Evolutionary conservation across 2,329 filamentous ascomycete genomes (phyloP), one percentile per base, ranked within the genome.

Genomic region (Ceratocystis diversiconidia): DNA sequence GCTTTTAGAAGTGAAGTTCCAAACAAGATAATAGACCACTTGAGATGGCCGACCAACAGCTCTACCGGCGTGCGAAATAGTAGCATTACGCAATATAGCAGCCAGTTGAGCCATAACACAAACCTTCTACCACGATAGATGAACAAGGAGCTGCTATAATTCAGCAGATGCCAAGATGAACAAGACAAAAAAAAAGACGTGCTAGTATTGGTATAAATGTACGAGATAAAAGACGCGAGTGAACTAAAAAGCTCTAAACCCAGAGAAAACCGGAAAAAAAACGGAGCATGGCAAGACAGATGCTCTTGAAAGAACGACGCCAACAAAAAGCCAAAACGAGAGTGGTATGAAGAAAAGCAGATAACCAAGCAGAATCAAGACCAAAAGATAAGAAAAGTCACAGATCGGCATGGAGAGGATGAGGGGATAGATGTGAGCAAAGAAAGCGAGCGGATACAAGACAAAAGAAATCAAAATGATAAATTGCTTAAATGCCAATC

Each of bases 131-230:
- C 2, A 50, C 61, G 8, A 19, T 10, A 50, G 8, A 15, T 4
- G 17, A 41, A 15, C 12, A 41, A 41, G 36, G 10, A 15, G 10
- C 36, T 41, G 36, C 8, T 41, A 41, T 41, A 4, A 15, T 41
- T 41, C 10, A 41, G 36, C 10, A 41, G 10, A 15, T 41, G 36
- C 32, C 8, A 36, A 36, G 32, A 36, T 25, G 30, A 0, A 44
- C n/a, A 30, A 61, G 30, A 65, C 50, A 7, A 60, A 22, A 48
- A 60, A 64, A n/a, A 44, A 61, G 6, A 52, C 48, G 48, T 52
- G 48, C 22, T 25, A 28, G 15, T 28, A 52, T 52, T 52, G 48
- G 48, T 52, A 52, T 41, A 41, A 41, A 41, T 41, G 36, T 41
- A 41, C 36, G 36, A 41, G 36, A 41, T 52, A 2, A 10, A 52